phyloP scores from a whole-genome alignment of 1,139 yeast species.

The Yamadazyma triangularis region DNA sequence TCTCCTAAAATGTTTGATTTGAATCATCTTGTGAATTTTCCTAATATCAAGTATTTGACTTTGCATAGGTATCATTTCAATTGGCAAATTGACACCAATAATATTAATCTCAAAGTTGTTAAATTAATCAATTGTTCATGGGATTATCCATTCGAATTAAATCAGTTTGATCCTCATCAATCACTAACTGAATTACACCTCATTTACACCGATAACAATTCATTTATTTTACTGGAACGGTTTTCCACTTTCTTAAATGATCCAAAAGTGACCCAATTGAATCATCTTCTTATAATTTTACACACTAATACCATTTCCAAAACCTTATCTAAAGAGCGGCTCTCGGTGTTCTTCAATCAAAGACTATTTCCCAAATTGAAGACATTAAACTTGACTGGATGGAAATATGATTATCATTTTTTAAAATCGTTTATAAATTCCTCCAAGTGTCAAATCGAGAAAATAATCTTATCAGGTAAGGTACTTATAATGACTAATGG shows the following conservation, averaged over 20 bases:
- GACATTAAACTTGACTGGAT: conserved; percentile 20
- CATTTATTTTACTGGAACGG: conserved; percentile 37
- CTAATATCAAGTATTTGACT: conserved; percentile 15
- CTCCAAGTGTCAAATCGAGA: background rate
- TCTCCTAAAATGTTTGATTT: conserved; percentile 28
- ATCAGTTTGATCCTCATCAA: conserved; percentile 26
- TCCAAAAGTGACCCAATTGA: conserved; percentile 15
- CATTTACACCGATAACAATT: conserved; percentile 22
- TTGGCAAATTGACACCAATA: conserved; percentile 20
- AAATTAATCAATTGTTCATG: conserved; percentile 35
- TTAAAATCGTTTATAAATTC: background rate
- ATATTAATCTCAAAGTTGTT: conserved; percentile 9
- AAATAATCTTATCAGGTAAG: background rate
- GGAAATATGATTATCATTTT: conserved; percentile 9
- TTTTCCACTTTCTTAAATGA: conserved; percentile 24
- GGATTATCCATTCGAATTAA: conserved; percentile 40
- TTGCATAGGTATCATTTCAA: conserved; percentile 30
- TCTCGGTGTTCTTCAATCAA: conserved; percentile 13
- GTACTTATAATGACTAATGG: too few species aligned
- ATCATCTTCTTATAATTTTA: conserved; percentile 16
- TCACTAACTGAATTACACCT: conserved; percentile 20
- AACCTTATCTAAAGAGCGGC: conserved; percentile 13
- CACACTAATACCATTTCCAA: conserved; percentile 6
- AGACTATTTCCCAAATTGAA: conserved; percentile 17
- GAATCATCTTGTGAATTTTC: conserved; percentile 26